Evolutionary conservation across 2,329 filamentous ascomycete species (phyloP).

Genomic region (Teratosphaeria epicoccoides): DNA sequence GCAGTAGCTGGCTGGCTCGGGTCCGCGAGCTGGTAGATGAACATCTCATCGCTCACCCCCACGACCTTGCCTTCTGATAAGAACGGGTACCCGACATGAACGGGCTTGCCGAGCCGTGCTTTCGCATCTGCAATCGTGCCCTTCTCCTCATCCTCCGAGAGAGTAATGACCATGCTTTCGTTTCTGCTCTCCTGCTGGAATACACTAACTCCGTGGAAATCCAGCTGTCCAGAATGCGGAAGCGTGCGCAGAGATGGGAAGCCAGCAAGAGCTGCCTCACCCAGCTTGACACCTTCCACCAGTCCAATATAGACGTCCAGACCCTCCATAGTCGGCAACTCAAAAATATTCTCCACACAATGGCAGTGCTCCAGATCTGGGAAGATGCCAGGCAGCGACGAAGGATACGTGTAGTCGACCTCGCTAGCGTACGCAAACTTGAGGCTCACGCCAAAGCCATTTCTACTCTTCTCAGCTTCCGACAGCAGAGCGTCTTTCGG

Average conservation of each 20-base stretch:
- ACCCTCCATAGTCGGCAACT: slow-evolving; percentile 84
- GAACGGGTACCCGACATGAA: slow-evolving; percentile 91
- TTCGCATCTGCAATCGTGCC: slow-evolving; percentile 64
- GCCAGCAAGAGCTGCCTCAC: slow-evolving; percentile 72
- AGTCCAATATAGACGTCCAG: slow-evolving; percentile 75
- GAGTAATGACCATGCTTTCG: slow-evolving; percentile 86
- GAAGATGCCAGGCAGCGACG: slow-evolving; percentile 79
- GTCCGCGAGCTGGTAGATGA: slow-evolving; percentile 67
- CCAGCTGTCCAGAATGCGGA: slow-evolving; percentile 69
- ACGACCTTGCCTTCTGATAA: slow-evolving; percentile 86
- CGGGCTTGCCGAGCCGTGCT: slow-evolving; percentile 68
- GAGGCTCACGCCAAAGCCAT: slow-evolving; percentile 81
- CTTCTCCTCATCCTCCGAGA: slow-evolving; percentile 62
- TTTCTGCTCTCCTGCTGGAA: slow-evolving; percentile 95
- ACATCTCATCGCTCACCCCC: slow-evolving; percentile 84
- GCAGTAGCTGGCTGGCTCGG: slow-evolving; percentile 27
- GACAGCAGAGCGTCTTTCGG: slow-evolving; percentile 70
- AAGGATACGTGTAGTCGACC: slow-evolving; percentile 72
- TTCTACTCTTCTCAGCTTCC: slow-evolving; percentile 67
- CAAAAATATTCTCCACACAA: slow-evolving; percentile 93
- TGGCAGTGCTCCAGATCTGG: slow-evolving; percentile 77
- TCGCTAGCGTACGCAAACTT: slow-evolving; percentile 83
- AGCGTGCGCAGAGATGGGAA: slow-evolving; percentile 86
- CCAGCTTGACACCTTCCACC: slow-evolving; percentile 73
- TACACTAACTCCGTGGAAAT: slow-evolving; percentile 82